Evolutionary conservation across 2,329 filamentous ascomycete species (phyloP).

Genomic region (Penicillium oxalicum): DNA sequence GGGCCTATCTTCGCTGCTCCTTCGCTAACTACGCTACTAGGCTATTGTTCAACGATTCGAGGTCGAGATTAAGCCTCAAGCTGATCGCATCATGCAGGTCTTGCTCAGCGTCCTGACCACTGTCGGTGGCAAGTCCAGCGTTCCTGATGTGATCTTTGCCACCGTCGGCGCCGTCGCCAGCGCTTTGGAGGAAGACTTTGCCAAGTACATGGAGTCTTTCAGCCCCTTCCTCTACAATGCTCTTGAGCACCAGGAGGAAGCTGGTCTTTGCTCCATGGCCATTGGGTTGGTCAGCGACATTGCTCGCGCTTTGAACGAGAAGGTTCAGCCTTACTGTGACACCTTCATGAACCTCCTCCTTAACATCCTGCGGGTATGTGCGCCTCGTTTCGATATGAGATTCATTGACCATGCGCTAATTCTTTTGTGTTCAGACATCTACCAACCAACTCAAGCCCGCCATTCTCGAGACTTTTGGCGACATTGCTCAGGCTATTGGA

Average conservation of each 20-base stretch:
- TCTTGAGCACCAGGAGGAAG: constrained; percentile 91
- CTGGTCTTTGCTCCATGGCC: constrained; percentile 89
- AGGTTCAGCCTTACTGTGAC: constrained; percentile 92
- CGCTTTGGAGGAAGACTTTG: constrained; percentile 84
- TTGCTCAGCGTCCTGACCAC: constrained; percentile 73
- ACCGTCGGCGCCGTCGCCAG: constrained; percentile 88
- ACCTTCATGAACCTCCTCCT: constrained; percentile 97
- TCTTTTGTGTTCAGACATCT: constrained; percentile 37
- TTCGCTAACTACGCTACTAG: neutral
- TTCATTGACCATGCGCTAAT: neutral
- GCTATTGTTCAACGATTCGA: constrained; percentile 88
- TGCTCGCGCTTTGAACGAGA: constrained; percentile 80
- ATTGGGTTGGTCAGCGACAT: constrained; percentile 97
- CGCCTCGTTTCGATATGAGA: neutral
- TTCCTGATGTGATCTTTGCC: constrained; percentile 89
- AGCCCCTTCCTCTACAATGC: constrained; percentile 88
- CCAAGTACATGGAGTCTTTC: constrained; percentile 97
- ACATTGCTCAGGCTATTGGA: constrained; percentile 91
- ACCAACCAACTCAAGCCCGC: constrained; percentile 96
- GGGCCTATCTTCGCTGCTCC: neutral
- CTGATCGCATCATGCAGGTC: constrained; percentile 89
- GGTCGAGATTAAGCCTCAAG: constrained; percentile 80
- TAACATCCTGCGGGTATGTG: constrained; percentile 70
- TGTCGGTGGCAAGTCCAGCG: constrained; percentile 78
- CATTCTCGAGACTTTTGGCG: constrained; percentile 95